Base-by-base conservation (phyloP, 192 early-diverging fungal genomes). In the Backusella luteola region DNA sequence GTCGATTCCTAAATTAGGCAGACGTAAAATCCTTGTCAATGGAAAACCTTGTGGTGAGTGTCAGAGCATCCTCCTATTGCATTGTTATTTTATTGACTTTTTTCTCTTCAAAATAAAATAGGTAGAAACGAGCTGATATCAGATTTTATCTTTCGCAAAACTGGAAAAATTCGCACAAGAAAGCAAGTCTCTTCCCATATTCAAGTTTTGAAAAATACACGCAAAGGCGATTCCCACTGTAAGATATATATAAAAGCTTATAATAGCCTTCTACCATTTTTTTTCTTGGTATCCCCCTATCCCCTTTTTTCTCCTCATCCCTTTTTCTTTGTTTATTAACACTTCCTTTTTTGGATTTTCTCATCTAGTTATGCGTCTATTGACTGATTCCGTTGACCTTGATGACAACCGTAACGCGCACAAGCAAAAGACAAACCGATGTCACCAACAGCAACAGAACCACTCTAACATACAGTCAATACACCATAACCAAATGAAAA, bases 171-270 rank as follows among this genome's bases (percentile, higher is more conserved):
- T 34, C 85, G 93, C 11, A 86, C 91, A n/a, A 85, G 91, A 68
- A 94, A 94, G 79, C 93, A 94, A 73, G 91, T 94, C 6, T 93
- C 91, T 1, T 93, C 91, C 21, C 93, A 94, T 74, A 92, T 94
- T 36, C 93, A 94, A 76, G 93, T 94, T 8, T 85, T 92, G 80
- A 91, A 89, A 69, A 90, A 94, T 74, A 91, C 91, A 56, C 89
- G 89, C 71, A 90, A 90, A 77, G 81, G 82, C 52, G 86, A 89
- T 41, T 75, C 81, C 9, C 79, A 83, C 2, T 88, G 87, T 88
- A 86, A 81, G 82, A 42, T n/a, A 12, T n/a, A 36, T 21, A 38
- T 21, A 36, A 21, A 4, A 39, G 21, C 41, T 41, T 26, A 63
- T 29, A 59, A 59, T 59, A 63, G 12, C 23, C 56, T 11, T 59